Percentiles rank a stretch among this genome's conserved stretches.
These are phyloP conservation scores for Achlya hypogyna DNA, from an alignment of 352 stramenopile species.

Conservation along the genomic window DNA sequence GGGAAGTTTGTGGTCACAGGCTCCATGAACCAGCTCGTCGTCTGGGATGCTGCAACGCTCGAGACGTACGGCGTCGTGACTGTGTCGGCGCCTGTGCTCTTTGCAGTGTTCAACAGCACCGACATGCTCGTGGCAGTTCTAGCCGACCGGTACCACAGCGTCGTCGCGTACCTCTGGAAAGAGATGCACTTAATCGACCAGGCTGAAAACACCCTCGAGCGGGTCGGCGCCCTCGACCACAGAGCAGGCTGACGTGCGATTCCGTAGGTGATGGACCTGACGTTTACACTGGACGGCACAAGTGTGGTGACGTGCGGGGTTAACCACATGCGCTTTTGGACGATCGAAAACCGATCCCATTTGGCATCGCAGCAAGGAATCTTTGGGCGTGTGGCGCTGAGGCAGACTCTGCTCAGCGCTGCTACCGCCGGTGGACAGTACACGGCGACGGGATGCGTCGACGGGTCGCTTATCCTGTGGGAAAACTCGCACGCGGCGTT, in stretches of 20 bases:
- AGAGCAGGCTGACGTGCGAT: not conserved
- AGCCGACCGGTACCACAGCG: not conserved
- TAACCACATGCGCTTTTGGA: slow-evolving; percentile 18
- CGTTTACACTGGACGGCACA: slow-evolving; percentile 7
- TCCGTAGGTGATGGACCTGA: not conserved
- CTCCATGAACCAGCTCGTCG: not conserved
- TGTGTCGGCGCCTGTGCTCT: slow-evolving; percentile 1
- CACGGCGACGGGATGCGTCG: not conserved
- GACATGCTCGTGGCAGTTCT: slow-evolving; percentile 16
- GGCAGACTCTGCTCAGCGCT: not conserved
- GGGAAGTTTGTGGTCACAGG: slow-evolving; percentile 9
- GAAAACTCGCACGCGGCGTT: slow-evolving; percentile 6
- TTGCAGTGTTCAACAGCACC: slow-evolving; percentile 3
- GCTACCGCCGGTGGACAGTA: not conserved
- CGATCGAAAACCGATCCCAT: slow-evolving; percentile 12
- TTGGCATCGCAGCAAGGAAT: slow-evolving; percentile 13
- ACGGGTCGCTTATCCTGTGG: slow-evolving; percentile 15
- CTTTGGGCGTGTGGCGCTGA: slow-evolving; percentile 12
- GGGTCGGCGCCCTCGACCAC: not conserved
- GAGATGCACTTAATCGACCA: slow-evolving; percentile 10
- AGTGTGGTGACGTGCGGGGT: slow-evolving; percentile 15
- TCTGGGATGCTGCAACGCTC: slow-evolving; percentile 7
- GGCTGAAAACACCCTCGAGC: slow-evolving; percentile 15
- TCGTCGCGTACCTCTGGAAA: slow-evolving; percentile 7
- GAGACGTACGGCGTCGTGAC: slow-evolving; percentile 8